Conservation (phyloP, 1,284 basidiomycete species). For the Gomphus bonarii region DNA sequence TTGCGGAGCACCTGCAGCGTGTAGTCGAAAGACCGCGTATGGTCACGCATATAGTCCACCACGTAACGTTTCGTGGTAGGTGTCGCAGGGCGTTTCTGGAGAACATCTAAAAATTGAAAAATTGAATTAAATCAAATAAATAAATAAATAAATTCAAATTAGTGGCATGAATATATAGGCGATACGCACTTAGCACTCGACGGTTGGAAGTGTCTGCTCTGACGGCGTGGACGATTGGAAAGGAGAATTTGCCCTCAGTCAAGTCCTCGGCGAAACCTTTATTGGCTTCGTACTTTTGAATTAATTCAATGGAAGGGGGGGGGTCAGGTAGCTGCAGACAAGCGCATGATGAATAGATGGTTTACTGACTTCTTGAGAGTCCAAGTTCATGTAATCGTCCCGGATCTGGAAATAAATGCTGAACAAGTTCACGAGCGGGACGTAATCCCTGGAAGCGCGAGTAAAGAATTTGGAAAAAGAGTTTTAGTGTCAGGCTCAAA, state of each 20-base stretch:
- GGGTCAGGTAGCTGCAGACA: background rate
- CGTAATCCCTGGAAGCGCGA: conserved; percentile 55
- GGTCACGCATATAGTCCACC: conserved; percentile 65
- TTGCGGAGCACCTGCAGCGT: conserved; percentile 50
- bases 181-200: conserved; percentile 67
- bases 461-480: too few relatives aligned
- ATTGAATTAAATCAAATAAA: too few relatives aligned
- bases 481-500: too few relatives aligned
- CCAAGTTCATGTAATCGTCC: conserved; percentile 96
- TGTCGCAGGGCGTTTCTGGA: conserved; percentile 79
- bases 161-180: background rate
- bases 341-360: background rate
- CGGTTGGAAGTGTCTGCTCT: conserved; percentile 64
- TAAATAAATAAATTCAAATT: too few relatives aligned
- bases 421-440: conserved; percentile 90
- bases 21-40: conserved; percentile 70
- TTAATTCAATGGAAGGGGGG: background rate
- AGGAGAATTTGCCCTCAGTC: conserved; percentile 94
- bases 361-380: conserved; percentile 64
- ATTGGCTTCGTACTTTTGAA: conserved; percentile 62
- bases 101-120: conserved; percentile 73
- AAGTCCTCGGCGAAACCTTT: conserved; percentile 95
- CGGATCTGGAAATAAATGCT: conserved; percentile 94
- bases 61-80: conserved; percentile 71
- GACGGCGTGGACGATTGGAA: conserved; percentile 87